These are phyloP conservation scores for Ceratocystis albifundus DNA, from an alignment of 2,329 filamentous ascomycete species.

Conservation along the genomic window DNA sequence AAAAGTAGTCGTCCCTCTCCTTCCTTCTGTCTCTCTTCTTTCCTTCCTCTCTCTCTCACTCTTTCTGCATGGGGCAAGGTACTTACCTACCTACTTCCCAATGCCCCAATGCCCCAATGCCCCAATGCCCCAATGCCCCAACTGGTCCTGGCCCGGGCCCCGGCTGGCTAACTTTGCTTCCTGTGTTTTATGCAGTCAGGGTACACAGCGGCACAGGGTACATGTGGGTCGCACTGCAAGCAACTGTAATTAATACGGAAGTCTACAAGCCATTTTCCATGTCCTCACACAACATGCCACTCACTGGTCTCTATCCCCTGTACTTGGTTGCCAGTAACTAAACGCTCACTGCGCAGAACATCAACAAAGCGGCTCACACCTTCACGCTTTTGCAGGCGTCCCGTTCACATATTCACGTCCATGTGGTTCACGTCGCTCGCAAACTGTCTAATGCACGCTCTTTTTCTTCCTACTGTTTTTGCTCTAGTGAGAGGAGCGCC, in stretches of 20 bases:
- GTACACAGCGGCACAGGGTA: constrained; percentile 5
- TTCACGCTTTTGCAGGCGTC: neutral
- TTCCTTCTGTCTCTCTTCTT: neutral
- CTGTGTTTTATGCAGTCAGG: neutral
- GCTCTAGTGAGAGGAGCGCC: neutral
- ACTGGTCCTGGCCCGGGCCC: no score
- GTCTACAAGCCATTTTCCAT: no score
- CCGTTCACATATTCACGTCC: neutral
- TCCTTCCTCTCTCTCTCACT: neutral
- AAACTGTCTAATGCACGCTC: neutral
- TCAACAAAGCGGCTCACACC: no score
- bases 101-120: no score
- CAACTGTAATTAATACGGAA: neutral
- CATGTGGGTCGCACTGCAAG: neutral
- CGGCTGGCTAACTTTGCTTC: neutral
- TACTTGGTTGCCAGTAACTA: no score
- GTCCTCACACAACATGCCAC: no score
- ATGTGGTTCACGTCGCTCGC: neutral
- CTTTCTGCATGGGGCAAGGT: neutral
- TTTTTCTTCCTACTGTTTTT: neutral
- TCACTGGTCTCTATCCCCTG: no score
- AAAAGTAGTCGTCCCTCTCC: neutral
- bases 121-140: no score
- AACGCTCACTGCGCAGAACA: no score
- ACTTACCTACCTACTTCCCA: no score